Percentiles rank a stretch among this genome's conserved stretches.
Conservation (phyloP, 345 rosid genomes). For the Arabidopsis suecica region DNA sequence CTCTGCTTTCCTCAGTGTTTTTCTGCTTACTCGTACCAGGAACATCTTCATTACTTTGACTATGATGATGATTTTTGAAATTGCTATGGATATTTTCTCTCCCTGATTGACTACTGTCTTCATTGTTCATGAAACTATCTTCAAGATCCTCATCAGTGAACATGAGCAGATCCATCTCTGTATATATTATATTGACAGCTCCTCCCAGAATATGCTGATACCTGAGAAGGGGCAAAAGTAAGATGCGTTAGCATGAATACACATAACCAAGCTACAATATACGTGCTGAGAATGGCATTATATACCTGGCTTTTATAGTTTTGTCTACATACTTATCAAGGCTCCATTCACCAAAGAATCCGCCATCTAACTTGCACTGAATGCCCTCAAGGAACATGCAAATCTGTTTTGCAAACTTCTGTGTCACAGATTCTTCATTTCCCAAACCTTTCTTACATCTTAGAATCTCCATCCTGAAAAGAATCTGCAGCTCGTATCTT, state of each 20-base stretch:
- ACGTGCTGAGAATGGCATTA: background rate
- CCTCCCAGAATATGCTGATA: slow-evolving; percentile 64
- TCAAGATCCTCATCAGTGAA: slow-evolving; percentile 69
- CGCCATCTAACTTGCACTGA: slow-evolving; percentile 82
- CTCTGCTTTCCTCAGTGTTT: slow-evolving; percentile 41
- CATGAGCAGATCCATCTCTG: slow-evolving; percentile 74
- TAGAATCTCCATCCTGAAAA: slow-evolving; percentile 93
- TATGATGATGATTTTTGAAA: slow-evolving; percentile 41
- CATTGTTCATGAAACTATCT: slow-evolving; percentile 62
- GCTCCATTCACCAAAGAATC: slow-evolving; percentile 95
- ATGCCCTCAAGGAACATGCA: slow-evolving; percentile 75
- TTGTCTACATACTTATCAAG: slow-evolving; percentile 78
- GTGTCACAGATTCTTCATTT: slow-evolving; percentile 56
- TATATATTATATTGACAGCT: slow-evolving; percentile 66
- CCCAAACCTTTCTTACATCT: slow-evolving; percentile 64
- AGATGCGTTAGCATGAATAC: slow-evolving; percentile 20
- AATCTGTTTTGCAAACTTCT: slow-evolving; percentile 81
- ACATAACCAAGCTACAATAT: slow-evolving; percentile 3
- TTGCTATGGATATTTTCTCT: slow-evolving; percentile 51
- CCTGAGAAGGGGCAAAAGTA: slow-evolving; percentile 50
- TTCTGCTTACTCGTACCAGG: slow-evolving; percentile 46
- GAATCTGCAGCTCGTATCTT: slow-evolving; percentile 90
- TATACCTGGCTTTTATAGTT: slow-evolving; percentile 73
- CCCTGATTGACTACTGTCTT: slow-evolving; percentile 70
- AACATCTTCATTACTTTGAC: slow-evolving; percentile 36